Evolutionary conservation across 2,329 filamentous ascomycete genomes (phyloP).

Genomic region (Plenodomus lindquistii): DNA sequence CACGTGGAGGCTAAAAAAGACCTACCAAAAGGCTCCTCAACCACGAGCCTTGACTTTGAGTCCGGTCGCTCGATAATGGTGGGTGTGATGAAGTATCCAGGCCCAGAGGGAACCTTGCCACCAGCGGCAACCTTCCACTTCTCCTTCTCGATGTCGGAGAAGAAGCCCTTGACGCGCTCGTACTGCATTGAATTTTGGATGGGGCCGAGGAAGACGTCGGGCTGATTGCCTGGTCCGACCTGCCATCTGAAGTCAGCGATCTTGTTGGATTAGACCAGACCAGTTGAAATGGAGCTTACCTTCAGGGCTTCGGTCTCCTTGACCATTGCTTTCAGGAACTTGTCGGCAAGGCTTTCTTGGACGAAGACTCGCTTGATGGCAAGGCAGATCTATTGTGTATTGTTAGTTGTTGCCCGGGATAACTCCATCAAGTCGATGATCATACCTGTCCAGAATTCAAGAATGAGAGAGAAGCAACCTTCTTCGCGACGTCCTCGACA

Average conservation of each 20-base stretch:
- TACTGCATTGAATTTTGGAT: constrained; percentile 18
- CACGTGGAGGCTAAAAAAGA: background rate
- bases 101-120: background rate
- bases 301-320: constrained; percentile 44
- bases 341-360: constrained; percentile 55
- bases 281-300: no score
- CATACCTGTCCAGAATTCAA: constrained; percentile 60
- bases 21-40: constrained; percentile 60
- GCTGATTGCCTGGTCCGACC: constrained; percentile 17
- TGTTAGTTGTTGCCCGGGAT: background rate
- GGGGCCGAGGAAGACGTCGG: constrained; percentile 50
- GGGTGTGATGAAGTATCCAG: constrained; percentile 60
- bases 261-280: no score
- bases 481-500: constrained; percentile 46
- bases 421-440: background rate
- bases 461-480: constrained; percentile 50
- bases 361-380: constrained; percentile 61
- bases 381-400: constrained; percentile 27
- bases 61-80: constrained; percentile 59
- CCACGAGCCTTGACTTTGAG: constrained; percentile 48
- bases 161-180: constrained; percentile 57
- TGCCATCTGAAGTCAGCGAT: background rate
- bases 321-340: constrained; percentile 50
- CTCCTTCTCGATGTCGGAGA: constrained; percentile 57
- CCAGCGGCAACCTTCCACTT: constrained; percentile 54